A percentile compares a stretch with the other conserved stretches of the same genome.
phyloP scores from a whole-genome alignment of 352 stramenopile species.

The Pilasporangium apinafurcum region DNA sequence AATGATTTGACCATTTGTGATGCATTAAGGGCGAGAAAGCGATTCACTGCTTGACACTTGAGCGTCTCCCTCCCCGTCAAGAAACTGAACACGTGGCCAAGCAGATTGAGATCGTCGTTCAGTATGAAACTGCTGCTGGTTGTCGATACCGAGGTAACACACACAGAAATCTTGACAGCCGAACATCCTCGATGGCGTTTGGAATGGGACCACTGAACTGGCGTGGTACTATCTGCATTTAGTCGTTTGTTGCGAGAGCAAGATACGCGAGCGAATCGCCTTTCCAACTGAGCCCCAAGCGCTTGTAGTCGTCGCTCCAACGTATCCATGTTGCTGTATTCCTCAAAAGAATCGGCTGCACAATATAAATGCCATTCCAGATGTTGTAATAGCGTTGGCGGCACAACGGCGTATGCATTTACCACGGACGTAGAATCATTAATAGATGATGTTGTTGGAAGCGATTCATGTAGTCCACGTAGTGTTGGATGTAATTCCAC shows the following conservation, averaged over 20 bases:
- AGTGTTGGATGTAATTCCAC: too few relatives aligned
- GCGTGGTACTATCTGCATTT: background rate
- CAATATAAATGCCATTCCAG: constrained; percentile 79
- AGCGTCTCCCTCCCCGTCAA: constrained; percentile 42
- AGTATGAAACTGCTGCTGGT: constrained; percentile 22
- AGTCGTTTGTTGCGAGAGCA: too few relatives aligned
- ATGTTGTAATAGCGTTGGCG: too few relatives aligned
- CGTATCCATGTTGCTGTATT: constrained; percentile 58
- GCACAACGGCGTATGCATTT: too few relatives aligned
- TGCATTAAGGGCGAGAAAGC: constrained; percentile 40
- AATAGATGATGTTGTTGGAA: too few relatives aligned
- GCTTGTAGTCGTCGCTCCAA: constrained; percentile 70
- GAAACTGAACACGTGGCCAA: constrained; percentile 51
- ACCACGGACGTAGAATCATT: too few relatives aligned
- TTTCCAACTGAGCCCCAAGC: constrained; percentile 49
- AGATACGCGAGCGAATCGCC: too few relatives aligned
- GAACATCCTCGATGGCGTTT: too few relatives aligned
- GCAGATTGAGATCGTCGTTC: constrained; percentile 46
- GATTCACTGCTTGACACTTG: constrained; percentile 33
- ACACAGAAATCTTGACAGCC: too few relatives aligned
- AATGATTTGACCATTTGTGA: constrained; percentile 36
- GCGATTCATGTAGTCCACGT: too few relatives aligned
- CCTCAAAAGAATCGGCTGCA: constrained; percentile 45
- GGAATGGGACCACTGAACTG: background rate
- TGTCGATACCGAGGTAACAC: too few relatives aligned